These are phyloP conservation scores for Hemerocallis citrina DNA, from an alignment of 106 monocot species.

Conservation along the genomic window DNA sequence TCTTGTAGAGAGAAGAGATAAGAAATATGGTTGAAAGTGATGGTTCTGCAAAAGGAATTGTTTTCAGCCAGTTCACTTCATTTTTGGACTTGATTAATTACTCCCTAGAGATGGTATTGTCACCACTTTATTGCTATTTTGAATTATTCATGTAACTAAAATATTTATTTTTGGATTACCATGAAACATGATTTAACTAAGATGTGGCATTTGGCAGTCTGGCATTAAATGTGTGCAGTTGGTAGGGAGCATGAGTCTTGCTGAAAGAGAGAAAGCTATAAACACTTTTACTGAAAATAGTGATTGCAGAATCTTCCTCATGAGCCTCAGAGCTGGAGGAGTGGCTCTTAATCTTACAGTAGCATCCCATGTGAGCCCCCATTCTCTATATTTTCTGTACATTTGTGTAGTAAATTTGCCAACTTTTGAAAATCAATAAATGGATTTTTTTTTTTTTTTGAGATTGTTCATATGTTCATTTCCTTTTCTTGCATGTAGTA, in stretches of 20 bases:
- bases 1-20: slow-evolving; percentile 68
- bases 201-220: slow-evolving; percentile 38
- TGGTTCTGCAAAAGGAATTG: slow-evolving; percentile 86
- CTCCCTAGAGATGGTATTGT: slow-evolving; percentile 56
- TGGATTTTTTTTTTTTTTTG: not conserved
- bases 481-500: not conserved
- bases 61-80: slow-evolving; percentile 89
- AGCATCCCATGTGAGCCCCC: slow-evolving; percentile 63
- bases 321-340: slow-evolving; percentile 96
- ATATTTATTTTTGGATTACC: too few species aligned
- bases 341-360: slow-evolving; percentile 87
- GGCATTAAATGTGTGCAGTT: slow-evolving; percentile 75
- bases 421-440: not conserved
- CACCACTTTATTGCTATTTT: not conserved
- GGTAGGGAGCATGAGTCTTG: slow-evolving; percentile 75
- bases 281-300: slow-evolving; percentile 54
- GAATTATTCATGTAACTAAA: too few species aligned
- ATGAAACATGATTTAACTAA: slow-evolving; percentile 9
- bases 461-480: not conserved
- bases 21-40: slow-evolving; percentile 85
- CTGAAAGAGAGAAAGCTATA: slow-evolving; percentile 78
- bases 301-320: slow-evolving; percentile 69
- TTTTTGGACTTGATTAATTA: slow-evolving; percentile 79
- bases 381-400: not conserved
- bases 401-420: not conserved